Evolutionary conservation across 352 stramenopile species (phyloP), one percentile per base, ranked within the genome.

Genomic region (Aphanomyces cochlioides): DNA sequence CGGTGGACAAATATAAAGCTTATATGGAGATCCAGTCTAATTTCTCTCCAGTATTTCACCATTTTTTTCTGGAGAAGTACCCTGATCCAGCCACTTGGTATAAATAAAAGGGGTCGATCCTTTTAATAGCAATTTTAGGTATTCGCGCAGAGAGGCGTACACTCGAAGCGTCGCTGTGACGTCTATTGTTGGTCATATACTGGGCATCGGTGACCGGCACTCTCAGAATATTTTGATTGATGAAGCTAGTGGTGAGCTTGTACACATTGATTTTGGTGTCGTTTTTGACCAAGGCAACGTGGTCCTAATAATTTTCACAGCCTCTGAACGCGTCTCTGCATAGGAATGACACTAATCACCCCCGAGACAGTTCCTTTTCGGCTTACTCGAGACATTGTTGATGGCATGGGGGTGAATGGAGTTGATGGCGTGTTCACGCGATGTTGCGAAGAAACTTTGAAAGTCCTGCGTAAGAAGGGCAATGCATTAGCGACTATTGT

Each of bases 241-340:
- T 69, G 84, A 98, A 54, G 90, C 90, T 43, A 99, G 95, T 2
- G 97, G 90, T 10, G 97, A 99, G 78, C 80, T 99, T 38, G 94
- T 99, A 45, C 98, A 99, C 75, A 99, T 99, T 75, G 98, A 99
- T 79, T 99, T 99, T 84, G 98, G 98, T 8, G 96, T 99, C 50
- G 95, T 99, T 10, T 99, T 99, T 83, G 98, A 99, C 72, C 97
- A 99, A 72, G 93, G 89, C 28, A 96, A 93, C 68, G 71, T 71
- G 21, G 38, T 34, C 50, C 17, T 19, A 53, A n/a, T 15, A n/a
- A 2, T 28, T 28, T 28, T 28, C 28, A 28, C 28, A 28, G 28
- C 28, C 28, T 28, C 28, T 28, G 2, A 28, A 28, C 28, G 28
- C 28, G 28, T 28, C 28, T 28, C 28, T 28, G 28, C 28, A n/a